Conservation (phyloP, 768 basidiomycete genomes). For the Mycena galericulata region DNA sequence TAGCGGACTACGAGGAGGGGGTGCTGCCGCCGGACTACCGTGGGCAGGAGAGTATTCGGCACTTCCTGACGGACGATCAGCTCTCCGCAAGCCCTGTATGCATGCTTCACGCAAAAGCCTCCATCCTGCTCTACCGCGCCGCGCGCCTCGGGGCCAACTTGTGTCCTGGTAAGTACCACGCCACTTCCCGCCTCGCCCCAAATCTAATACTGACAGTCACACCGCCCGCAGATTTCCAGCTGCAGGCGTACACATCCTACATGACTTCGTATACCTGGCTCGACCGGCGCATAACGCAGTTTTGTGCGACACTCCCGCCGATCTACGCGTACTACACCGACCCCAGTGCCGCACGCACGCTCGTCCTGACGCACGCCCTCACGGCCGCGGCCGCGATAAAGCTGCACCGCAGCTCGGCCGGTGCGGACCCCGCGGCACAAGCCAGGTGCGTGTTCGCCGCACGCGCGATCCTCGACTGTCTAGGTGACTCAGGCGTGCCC, state of each 20-base stretch:
- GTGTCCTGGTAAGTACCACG: neutral
- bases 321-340: slow-evolving; percentile 21
- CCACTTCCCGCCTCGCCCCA: neutral
- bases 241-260: slow-evolving; percentile 14
- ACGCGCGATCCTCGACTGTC: slow-evolving; percentile 20
- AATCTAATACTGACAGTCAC: neutral
- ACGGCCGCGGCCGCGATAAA: slow-evolving; percentile 29
- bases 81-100: neutral
- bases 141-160: neutral
- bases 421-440: neutral
- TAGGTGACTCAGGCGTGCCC: slow-evolving; percentile 15
- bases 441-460: slow-evolving; percentile 24
- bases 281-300: slow-evolving; percentile 23
- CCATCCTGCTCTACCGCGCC: slow-evolving; percentile 20
- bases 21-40: neutral
- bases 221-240: neutral
- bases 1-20: slow-evolving; percentile 18
- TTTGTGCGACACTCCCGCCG: slow-evolving; percentile 30
- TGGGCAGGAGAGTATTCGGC: slow-evolving; percentile 17
- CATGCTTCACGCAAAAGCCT: slow-evolving; percentile 25
- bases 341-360: slow-evolving; percentile 4
- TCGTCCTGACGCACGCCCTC: slow-evolving; percentile 29
- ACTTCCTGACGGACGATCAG: slow-evolving; percentile 5
- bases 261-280: slow-evolving; percentile 13
- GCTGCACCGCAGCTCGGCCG: slow-evolving; percentile 17